These are phyloP conservation scores for Alternaria sp. DNA, from an alignment of 2,329 filamentous ascomycete genomes.

Conservation along the genomic window DNA sequence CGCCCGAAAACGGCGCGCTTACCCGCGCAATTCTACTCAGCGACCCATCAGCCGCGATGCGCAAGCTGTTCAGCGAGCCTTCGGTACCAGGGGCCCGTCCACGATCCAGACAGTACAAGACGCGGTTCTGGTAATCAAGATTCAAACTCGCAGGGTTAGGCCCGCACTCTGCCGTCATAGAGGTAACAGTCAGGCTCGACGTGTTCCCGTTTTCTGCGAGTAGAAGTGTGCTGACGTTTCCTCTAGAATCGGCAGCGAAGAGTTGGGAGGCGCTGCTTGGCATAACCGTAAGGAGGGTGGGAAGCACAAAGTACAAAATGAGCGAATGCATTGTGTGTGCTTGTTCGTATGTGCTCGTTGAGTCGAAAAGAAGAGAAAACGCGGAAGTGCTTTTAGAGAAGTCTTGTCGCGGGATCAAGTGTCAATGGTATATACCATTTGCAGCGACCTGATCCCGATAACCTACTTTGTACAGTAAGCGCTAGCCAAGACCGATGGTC, in stretches of 20 bases:
- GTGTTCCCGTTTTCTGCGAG: constrained; percentile 3
- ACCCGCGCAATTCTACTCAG: constrained; percentile 17
- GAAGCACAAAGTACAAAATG: neutral
- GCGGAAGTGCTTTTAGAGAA: neutral
- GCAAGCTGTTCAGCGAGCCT: constrained; percentile 24
- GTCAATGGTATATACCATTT: neutral
- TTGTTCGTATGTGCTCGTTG: neutral
- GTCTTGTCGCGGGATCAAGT: neutral
- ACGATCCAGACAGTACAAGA: constrained; percentile 28
- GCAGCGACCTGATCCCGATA: neutral
- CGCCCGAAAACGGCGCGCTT: constrained; percentile 24
- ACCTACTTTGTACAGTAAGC: neutral
- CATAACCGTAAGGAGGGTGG: neutral
- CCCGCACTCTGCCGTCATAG: constrained; percentile 15
- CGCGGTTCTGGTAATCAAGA: constrained; percentile 17
- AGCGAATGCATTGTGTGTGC: neutral
- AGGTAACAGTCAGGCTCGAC: constrained; percentile 18
- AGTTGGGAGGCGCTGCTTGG: constrained; percentile 13
- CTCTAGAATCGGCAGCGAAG: constrained; percentile 25
- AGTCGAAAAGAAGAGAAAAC: neutral
- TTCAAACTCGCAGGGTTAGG: constrained; percentile 22
- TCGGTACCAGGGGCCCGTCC: constrained; percentile 13
- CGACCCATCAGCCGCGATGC: constrained; percentile 9
- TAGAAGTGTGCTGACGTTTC: constrained; percentile 21
- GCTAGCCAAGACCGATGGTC: neutral